Base-by-base conservation (phyloP, 768 basidiomycete species). In the Symmetrospora coprosmae region DNA sequence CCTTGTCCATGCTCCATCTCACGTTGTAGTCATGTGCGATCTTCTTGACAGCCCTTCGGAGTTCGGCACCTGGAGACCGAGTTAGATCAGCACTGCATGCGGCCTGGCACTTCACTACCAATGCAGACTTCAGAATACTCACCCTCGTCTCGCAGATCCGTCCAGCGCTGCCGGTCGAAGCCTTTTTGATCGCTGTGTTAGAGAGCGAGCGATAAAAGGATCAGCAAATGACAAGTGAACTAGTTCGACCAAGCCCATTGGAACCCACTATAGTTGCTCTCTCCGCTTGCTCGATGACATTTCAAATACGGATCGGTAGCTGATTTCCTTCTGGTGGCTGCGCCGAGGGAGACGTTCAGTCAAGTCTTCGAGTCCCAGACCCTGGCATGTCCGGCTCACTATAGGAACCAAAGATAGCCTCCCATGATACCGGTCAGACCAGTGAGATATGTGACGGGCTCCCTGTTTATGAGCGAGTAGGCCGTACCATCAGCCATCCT, bases 211-310 rank as follows among this genome's bases (percentile, higher is more conserved):
- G n/a, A n/a, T n/a, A n/a, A n/a, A n/a, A n/a, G n/a, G n/a, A n/a
- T n/a, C n/a, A n/a, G n/a, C n/a, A n/a, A n/a, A n/a, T n/a, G n/a
- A n/a, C n/a, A n/a, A n/a, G n/a, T n/a, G n/a, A n/a, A n/a, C n/a
- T n/a, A n/a, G n/a, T n/a, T n/a, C n/a, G n/a, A n/a, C n/a, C n/a
- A n/a, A n/a, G n/a, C n/a, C n/a, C n/a, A n/a, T n/a, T n/a, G n/a
- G n/a, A n/a, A n/a, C n/a, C n/a, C n/a, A n/a, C n/a, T 58, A 58
- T 45, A 58, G 40, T 33, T 58, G 55, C 37, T 58, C 55, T 31
- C 41, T 19, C 25, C 55, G 9, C 37, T 46, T 58, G 19, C 41
- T 45, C 30, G 55, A 46, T 23, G 55, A 58, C 55, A 58, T 58
- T 33, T 58, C 55, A 27, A 58, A 58, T 43, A 40, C 55, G 25